Evolutionary conservation across 345 rosid genomes (phyloP), one percentile per base, ranked within the genome.

Genomic region (Eucalyptus pauciflora): DNA sequence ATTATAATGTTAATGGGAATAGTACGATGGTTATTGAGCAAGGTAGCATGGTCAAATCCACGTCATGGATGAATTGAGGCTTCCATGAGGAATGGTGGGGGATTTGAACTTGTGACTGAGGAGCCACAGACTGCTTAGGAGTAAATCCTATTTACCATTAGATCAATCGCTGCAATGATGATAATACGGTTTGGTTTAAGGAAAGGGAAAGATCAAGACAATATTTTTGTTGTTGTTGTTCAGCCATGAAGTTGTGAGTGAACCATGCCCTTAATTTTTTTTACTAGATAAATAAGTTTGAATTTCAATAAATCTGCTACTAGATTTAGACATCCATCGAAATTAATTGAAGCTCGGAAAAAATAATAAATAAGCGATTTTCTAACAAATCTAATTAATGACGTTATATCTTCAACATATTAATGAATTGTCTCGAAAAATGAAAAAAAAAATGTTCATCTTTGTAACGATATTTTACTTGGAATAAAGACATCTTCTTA

Each of bases 101-200:
- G 37, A 1, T n/a, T 64, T 16, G 10, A n/a, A n/a, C 0, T 0
- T 0, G 4, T 64, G 41, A 64, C 17, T 2, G 1, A 20, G 37
- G 10, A 33, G 6, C 20, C 3, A 0, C 1, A 2, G 0, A 64
- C 11, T 64, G 15, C 37, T 7, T n/a, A 14, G 6, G 20, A 64
- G 10, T n/a, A 64, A 4, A n/a, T n/a, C 76, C 2, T 64, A n/a
- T 64, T 0, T n/a, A 1, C 14, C 10, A 29, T 5, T 64, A 1
- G 18, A 5, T 64, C 0, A 13, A 60, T 60, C 16, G 4, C 0
- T 3, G 0, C 31, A 25, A 60, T 1, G 2, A 3, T 13, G 14
- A 60, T 25, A 2, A 25, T 27, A 60, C 3, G 31, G 56, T 51
- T 16, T 51, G 6, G 56, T 17, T 51, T 45, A 45, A 45, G 46